Evolutionary conservation across 1,284 basidiomycete species (phyloP).

Genomic region (Sutorius eximius): DNA sequence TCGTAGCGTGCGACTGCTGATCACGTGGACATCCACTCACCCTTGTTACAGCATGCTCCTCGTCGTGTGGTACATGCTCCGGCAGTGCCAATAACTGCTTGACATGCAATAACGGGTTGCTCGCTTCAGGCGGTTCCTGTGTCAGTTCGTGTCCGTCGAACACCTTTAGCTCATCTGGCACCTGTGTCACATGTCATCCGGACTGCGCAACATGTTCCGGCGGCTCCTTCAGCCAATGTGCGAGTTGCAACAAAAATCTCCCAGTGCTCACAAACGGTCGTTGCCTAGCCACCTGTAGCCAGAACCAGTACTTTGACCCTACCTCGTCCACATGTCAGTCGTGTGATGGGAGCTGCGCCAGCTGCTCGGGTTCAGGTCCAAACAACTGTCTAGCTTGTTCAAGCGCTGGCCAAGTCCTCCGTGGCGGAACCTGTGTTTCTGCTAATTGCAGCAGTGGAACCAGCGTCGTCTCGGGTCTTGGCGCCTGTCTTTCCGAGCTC

Average conservation of each 20-base stretch:
- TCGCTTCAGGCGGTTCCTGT: conserved; percentile 71
- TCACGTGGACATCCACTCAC: conserved; percentile 21
- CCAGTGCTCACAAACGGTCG: conserved; percentile 72
- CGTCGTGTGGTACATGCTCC: conserved; percentile 68
- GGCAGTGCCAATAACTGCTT: conserved; percentile 69
- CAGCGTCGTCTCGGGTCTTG: conserved; percentile 63
- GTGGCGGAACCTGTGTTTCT: conserved; percentile 60
- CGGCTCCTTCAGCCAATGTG: conserved; percentile 71
- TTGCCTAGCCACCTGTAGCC: conserved; percentile 74
- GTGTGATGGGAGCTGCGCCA: conserved; percentile 73
- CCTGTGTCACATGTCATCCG: conserved; percentile 73
- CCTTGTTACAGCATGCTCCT: conserved; percentile 59
- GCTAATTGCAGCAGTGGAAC: conserved; percentile 57
- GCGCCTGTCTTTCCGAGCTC: conserved; percentile 74
- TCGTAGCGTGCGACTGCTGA: conserved; percentile 25
- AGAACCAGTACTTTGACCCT: conserved; percentile 69
- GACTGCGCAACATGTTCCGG: conserved; percentile 80
- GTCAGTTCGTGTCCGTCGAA: conserved; percentile 70
- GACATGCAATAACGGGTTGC: conserved; percentile 60
- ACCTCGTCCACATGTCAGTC: conserved; percentile 60
- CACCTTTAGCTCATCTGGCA: conserved; percentile 61
- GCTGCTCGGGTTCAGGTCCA: conserved; percentile 65
- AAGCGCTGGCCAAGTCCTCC: conserved; percentile 58
- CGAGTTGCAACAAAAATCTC: conserved; percentile 60
- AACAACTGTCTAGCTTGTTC: conserved; percentile 74